Percentiles rank a stretch among this genome's conserved stretches.
Evolutionary conservation across 108 stramenopile species (phyloP).

Genomic region (Seminavis robusta): DNA sequence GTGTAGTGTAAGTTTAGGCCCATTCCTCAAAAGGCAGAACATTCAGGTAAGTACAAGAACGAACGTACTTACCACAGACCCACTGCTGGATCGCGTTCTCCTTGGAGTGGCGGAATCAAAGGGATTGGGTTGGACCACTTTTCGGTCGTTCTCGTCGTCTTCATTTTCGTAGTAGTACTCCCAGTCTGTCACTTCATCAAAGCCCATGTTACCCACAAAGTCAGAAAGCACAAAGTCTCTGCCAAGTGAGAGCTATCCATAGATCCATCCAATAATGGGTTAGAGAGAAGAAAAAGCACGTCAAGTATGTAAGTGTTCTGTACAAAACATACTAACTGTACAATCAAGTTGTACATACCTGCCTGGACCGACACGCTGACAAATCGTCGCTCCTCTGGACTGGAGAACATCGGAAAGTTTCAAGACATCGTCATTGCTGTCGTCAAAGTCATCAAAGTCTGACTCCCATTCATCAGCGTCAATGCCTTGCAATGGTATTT

Average conservation of each 20-base stretch:
- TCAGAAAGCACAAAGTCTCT: slow-evolving; percentile 53
- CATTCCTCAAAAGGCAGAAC: not conserved
- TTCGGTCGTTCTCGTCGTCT: slow-evolving; percentile 30
- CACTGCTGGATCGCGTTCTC: slow-evolving; percentile 59
- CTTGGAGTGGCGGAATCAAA: slow-evolving; percentile 65
- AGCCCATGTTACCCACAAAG: slow-evolving; percentile 71
- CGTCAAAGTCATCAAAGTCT: slow-evolving; percentile 1
- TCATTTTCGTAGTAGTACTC: slow-evolving; percentile 58
- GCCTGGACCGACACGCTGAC: too few relatives aligned
- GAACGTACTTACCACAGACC: slow-evolving; percentile 44
- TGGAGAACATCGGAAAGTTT: too few relatives aligned
- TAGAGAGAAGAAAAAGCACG: too few relatives aligned
- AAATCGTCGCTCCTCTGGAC: too few relatives aligned
- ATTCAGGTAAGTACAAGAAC: not conserved
- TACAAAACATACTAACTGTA: too few relatives aligned
- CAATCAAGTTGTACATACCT: too few relatives aligned
- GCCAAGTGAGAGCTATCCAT: slow-evolving; percentile 71
- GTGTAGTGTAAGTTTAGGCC: not conserved
- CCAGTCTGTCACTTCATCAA: slow-evolving; percentile 51
- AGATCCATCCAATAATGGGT: too few relatives aligned
- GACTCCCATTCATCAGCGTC: not conserved
- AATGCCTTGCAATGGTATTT: too few relatives aligned
- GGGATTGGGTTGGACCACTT: slow-evolving; percentile 55
- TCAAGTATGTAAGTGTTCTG: too few relatives aligned
- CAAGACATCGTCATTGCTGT: too few relatives aligned